Base-by-base conservation (phyloP, 148 eudicot species). In the Drosera capensis region DNA sequence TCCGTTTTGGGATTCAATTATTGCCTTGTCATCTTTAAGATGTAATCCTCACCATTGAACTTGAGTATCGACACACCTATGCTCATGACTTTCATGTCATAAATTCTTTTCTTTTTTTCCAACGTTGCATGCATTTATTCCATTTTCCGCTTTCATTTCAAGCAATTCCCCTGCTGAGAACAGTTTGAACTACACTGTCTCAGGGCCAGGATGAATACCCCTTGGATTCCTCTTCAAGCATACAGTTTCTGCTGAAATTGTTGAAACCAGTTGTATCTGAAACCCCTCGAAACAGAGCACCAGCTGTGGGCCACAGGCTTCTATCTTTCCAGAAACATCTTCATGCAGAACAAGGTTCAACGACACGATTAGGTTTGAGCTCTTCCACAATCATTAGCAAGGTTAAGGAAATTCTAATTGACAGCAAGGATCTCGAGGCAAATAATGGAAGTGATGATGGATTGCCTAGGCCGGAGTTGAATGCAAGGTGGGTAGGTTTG, bases 401-500 rank as follows among this genome's bases (percentile, higher is more conserved):
- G 65, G 97, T 84, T 49, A 60, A 67, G 63, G 97, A 90, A 51
- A 60, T 70, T 51, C 93, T 90, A 53, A 65, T 75, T 8, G 70
- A 66, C 68, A 73, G 71, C 71, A 80, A 90, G 68, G 84, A 90
- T 51, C 60, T 90, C 69, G 80, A 78, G 59, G 57, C 73, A 50
- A 67, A 67, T 59, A 72, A 68, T 63, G 66, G 48, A 29, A 63
- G 50, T 41, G 61, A 65, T 48, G 61, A 60, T 54, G 74, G 46
- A 38, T 34, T 25, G 44, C 65, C 63, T 26, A 82, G 65, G 51
- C 79, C 87, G 1, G 85, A 90, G 58, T 65, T 90, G 61, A 78
- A 48, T 60, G 74, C 95, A 55, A 68, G 73, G 63, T 90, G 97
- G 97, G 70, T 90, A 47, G 69, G 84, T 52, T 75, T 90, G 58